A percentile compares a stretch with the other conserved stretches of the same genome.
phyloP scores from a whole-genome alignment of 2,329 filamentous ascomycete species.

The Biscogniauxia marginata region DNA sequence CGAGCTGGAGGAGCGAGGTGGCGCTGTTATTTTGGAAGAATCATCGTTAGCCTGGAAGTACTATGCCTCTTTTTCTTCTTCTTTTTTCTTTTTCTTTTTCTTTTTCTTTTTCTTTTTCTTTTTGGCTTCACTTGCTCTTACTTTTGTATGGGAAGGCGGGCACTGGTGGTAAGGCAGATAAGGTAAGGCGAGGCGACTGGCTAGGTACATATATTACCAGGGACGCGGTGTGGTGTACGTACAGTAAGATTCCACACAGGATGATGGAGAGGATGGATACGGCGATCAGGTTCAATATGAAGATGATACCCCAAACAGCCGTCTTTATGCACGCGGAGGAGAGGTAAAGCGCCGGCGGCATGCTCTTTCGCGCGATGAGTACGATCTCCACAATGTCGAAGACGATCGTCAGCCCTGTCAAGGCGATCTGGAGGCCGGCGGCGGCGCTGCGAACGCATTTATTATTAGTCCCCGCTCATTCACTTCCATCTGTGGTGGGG shows the following conservation, averaged over 20 bases:
- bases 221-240: too few relatives aligned
- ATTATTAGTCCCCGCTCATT: not conserved
- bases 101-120: not conserved
- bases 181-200: not conserved
- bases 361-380: constrained; percentile 19
- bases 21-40: constrained; percentile 7
- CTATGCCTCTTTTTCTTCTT: too few relatives aligned
- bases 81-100: too few relatives aligned
- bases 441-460: constrained; percentile 11
- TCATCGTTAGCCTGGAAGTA: too few relatives aligned
- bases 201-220: too few relatives aligned
- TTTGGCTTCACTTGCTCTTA: not conserved
- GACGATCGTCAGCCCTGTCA: constrained; percentile 20
- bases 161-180: too few relatives aligned
- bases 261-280: constrained; percentile 13
- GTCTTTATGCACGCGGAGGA: constrained; percentile 24
- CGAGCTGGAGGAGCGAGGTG: constrained; percentile 22
- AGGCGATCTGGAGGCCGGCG: constrained; percentile 21
- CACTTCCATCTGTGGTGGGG: not conserved
- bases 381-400: constrained; percentile 26
- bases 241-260: constrained; percentile 14
- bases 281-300: constrained; percentile 16
- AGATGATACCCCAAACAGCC: constrained; percentile 20
- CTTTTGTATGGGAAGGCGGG: constrained; percentile 3
- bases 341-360: constrained; percentile 25